Evolutionary conservation across 2,329 filamentous ascomycete species (phyloP).

Genomic region (Apiospora marii): DNA sequence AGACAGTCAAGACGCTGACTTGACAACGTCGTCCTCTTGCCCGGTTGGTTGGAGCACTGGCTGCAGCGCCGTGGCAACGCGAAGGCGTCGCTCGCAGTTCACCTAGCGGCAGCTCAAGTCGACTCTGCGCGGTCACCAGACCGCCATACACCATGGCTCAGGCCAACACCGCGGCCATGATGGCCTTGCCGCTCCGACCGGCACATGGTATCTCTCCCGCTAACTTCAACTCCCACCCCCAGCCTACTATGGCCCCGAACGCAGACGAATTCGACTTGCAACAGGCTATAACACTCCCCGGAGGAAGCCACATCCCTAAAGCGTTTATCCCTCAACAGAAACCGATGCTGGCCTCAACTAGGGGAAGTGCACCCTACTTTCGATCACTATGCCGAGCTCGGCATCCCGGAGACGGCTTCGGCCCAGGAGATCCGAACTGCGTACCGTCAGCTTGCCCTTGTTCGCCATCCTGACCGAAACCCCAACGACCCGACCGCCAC

Average conservation of each 20-base stretch:
- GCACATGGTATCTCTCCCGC: neutral
- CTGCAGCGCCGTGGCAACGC: neutral
- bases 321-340: no score
- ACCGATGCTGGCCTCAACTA: no score
- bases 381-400: neutral
- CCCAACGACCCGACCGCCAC: neutral
- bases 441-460: neutral
- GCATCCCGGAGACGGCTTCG: neutral
- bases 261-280: constrained; percentile 75
- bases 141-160: constrained; percentile 25
- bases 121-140: no score
- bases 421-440: neutral
- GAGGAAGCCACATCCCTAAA: no score
- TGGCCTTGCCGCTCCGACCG: neutral
- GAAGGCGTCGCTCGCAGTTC: no score
- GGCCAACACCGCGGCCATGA: no score
- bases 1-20: no score
- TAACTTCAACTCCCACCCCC: neutral
- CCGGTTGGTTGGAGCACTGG: no score
- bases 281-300: no score
- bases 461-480: neutral
- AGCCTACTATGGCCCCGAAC: constrained; percentile 49
- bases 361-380: neutral
- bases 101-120: no score
- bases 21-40: no score